Percentiles rank a stretch among this genome's conserved stretches.
These are phyloP conservation scores for Gynandropsis gynandra DNA, from an alignment of 345 rosid genomes.

Conservation along the genomic window DNA sequence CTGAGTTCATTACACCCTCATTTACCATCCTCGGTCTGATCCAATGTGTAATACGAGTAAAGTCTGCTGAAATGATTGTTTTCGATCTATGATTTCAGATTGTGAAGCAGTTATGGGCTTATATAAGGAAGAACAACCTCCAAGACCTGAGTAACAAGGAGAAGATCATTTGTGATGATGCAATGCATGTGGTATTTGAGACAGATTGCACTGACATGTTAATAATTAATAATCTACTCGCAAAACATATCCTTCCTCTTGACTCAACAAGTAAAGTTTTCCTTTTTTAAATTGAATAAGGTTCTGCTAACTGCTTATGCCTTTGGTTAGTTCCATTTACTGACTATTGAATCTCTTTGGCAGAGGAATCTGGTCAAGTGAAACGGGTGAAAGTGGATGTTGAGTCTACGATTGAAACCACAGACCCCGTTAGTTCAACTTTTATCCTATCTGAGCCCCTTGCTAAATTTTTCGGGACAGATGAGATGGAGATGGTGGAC, in stretches of 20 bases:
- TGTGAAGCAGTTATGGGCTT: no score
- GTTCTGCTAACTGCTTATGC: no score
- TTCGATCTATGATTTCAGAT: slow-evolving; percentile 38
- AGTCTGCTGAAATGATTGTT: neutral
- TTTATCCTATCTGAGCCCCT: slow-evolving; percentile 66
- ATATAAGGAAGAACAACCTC: no score
- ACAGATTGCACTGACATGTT: slow-evolving; percentile 99
- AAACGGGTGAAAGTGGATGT: no score
- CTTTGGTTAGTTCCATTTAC: no score
- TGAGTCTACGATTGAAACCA: slow-evolving; percentile 35
- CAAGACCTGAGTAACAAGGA: slow-evolving; percentile 95
- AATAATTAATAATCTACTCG: slow-evolving; percentile 32
- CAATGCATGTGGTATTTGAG: slow-evolving; percentile 79
- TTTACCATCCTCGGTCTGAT: neutral
- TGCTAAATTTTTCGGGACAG: slow-evolving; percentile 71
- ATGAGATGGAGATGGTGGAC: slow-evolving; percentile 55
- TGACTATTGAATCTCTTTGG: no score
- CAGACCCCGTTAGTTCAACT: slow-evolving; percentile 37
- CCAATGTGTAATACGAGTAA: neutral
- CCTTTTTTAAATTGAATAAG: no score
- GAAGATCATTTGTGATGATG: slow-evolving; percentile 93
- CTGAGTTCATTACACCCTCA: slow-evolving; percentile 47
- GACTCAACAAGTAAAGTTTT: no score
- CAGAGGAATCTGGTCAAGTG: no score
- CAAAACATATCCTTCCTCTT: no score